Evolutionary conservation across 2,329 filamentous ascomycete genomes (phyloP).

Genomic region (Hypoxylon sp.): DNA sequence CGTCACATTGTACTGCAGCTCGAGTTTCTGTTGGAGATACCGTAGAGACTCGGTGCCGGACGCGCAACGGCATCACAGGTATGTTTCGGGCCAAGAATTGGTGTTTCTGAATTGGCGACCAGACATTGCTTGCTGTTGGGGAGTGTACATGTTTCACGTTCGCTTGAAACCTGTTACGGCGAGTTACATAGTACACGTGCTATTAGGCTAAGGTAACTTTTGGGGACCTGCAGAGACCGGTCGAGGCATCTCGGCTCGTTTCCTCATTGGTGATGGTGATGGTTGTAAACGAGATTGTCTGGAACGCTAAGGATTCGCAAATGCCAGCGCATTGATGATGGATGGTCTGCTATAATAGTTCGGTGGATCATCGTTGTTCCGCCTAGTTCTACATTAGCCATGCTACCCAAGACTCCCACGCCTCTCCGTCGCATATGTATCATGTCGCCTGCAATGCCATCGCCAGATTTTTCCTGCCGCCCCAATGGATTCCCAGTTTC

Average conservation of each 20-base stretch:
- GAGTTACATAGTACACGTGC: constrained; percentile 13
- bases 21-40: not conserved
- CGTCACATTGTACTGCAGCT: constrained; percentile 8
- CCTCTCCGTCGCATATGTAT: constrained; percentile 14
- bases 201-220: constrained; percentile 17
- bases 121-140: not conserved
- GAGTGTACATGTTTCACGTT: constrained; percentile 10
- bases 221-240: constrained; percentile 17
- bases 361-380: constrained; percentile 28
- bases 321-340: constrained; percentile 24
- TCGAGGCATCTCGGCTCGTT: constrained; percentile 18
- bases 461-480: constrained; percentile 12
- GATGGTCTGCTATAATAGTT: constrained; percentile 9
- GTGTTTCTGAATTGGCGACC: not conserved
- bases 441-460: constrained; percentile 10
- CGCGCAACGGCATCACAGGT: constrained; percentile 1
- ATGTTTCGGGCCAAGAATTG: constrained; percentile 3
- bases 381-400: constrained; percentile 4
- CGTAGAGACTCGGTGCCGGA: constrained; percentile 2
- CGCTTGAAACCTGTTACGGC: constrained; percentile 8
- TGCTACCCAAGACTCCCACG: constrained; percentile 10
- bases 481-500: constrained; percentile 23
- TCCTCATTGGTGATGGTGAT: constrained; percentile 14
- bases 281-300: constrained; percentile 13
- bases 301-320: constrained; percentile 19